phyloP scores from a whole-genome alignment of 768 basidiomycete species.

The Cystobasidium ongulense region DNA sequence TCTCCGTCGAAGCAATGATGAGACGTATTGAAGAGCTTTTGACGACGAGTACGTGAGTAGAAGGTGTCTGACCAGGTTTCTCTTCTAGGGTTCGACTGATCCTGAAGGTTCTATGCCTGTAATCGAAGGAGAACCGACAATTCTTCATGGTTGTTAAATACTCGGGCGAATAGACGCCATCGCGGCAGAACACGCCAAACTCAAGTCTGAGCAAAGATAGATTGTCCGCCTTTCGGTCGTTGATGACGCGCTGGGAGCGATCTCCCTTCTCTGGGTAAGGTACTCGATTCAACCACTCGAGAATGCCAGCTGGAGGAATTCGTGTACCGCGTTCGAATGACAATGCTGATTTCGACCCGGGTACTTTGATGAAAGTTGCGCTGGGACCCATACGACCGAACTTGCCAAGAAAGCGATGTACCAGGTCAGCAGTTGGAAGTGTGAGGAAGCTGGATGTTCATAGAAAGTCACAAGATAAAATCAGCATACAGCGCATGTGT shows the following conservation, averaged over 20 bases:
- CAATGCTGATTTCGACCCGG: not conserved
- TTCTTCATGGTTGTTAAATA: conserved; percentile 2
- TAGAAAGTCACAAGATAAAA: not conserved
- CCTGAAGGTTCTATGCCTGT: conserved; percentile 3
- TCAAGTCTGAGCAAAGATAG: not conserved
- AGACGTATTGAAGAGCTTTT: conserved; percentile 7
- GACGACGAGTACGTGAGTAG: conserved; percentile 10
- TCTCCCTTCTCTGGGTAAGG: conserved; percentile 23
- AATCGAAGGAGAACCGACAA: conserved; percentile 15
- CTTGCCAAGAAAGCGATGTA: conserved; percentile 5
- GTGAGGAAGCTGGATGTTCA: conserved; percentile 1
- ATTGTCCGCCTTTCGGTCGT: conserved; percentile 21
- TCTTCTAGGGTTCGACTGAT: not conserved
- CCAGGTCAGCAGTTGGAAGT: not conserved
- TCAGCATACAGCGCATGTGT: not conserved
- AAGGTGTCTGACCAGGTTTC: not conserved
- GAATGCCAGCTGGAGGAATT: conserved; percentile 14
- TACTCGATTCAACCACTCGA: conserved; percentile 26
- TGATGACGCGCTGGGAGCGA: conserved; percentile 8
- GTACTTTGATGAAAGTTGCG: not conserved
- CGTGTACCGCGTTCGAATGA: conserved; percentile 3
- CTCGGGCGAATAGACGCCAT: conserved; percentile 22
- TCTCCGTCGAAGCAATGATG: not conserved
- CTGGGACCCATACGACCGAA: not conserved
- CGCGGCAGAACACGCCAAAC: conserved; percentile 29